A percentile compares a stretch with the other conserved stretches of the same genome.
These are phyloP conservation scores for Diplogelasinospora grovesii DNA, from an alignment of 495 filamentous ascomycete genomes.

Conservation along the genomic window DNA sequence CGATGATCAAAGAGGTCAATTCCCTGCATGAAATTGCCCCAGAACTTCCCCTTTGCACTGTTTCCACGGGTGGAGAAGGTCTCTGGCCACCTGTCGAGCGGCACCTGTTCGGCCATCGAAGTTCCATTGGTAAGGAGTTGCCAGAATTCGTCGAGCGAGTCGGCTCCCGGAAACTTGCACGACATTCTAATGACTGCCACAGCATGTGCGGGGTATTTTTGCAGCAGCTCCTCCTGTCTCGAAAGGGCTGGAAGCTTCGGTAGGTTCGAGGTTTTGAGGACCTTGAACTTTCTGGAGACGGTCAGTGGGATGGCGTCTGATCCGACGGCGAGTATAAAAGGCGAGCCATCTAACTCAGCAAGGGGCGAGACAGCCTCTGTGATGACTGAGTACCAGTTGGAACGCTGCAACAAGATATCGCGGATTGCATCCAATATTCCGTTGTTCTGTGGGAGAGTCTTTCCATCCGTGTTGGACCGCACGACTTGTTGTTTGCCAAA, in stretches of 20 bases:
- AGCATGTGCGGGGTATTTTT: conserved; percentile 2
- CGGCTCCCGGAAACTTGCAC: conserved; percentile 29
- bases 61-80: conserved; percentile 43
- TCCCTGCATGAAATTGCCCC: conserved; percentile 30
- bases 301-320: neutral
- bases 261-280: neutral
- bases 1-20: conserved; percentile 41
- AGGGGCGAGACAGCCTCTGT: neutral
- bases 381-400: neutral
- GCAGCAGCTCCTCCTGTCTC: too few relatives aligned
- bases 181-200: conserved; percentile 35
- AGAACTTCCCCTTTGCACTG: neutral
- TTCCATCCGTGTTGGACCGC: too few relatives aligned
- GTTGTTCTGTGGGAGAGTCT: too few relatives aligned
- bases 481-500: too few relatives aligned
- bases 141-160: conserved; percentile 9
- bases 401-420: neutral
- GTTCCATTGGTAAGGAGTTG: neutral
- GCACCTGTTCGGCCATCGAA: neutral
- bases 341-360: neutral
- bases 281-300: neutral
- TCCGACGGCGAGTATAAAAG: neutral
- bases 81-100: conserved; percentile 55
- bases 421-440: too few relatives aligned
- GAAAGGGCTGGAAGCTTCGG: neutral